Evolutionary conservation across 208 protist species (phyloP).

Genomic region (Wallacemonas rigidus): DNA sequence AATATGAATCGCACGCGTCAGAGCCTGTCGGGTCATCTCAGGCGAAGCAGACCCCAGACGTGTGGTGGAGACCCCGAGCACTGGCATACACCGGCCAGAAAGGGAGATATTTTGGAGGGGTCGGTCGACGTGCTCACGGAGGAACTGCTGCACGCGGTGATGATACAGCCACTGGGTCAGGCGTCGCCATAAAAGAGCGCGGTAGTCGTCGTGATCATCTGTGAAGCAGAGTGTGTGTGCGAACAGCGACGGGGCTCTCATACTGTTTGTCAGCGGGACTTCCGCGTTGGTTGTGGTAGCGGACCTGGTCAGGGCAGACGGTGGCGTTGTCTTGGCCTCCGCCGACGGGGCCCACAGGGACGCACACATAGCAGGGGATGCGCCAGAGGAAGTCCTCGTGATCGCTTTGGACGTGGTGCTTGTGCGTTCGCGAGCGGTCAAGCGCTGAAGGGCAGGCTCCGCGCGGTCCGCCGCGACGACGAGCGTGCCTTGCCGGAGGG

Average conservation of each 20-base stretch:
- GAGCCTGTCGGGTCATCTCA: slow-evolving; percentile 22
- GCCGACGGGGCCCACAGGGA: too few species aligned
- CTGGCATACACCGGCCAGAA: too few species aligned
- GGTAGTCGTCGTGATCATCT: not conserved
- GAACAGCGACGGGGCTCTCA: too few species aligned
- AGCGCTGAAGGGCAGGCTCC: not conserved
- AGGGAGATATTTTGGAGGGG: not conserved
- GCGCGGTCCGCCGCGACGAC: not conserved
- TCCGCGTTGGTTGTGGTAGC: too few species aligned
- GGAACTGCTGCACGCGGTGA: slow-evolving; percentile 30
- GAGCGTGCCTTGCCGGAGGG: slow-evolving; percentile 8
- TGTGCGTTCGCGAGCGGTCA: not conserved
- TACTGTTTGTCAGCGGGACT: too few species aligned
- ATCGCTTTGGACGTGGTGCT: not conserved
- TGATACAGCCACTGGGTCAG: slow-evolving; percentile 28
- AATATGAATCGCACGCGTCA: slow-evolving; percentile 30
- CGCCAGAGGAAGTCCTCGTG: too few species aligned
- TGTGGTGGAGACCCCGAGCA: not conserved
- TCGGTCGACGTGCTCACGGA: slow-evolving; percentile 13
- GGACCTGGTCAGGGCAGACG: too few species aligned
- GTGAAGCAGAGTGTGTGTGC: not conserved
- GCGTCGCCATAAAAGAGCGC: slow-evolving; percentile 20
- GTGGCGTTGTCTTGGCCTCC: too few species aligned
- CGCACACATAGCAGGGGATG: too few species aligned
- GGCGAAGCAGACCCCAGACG: slow-evolving; percentile 9